These are phyloP conservation scores for Pulveroboletus sp. DNA, from an alignment of 768 basidiomycete species.

Conservation along the genomic window DNA sequence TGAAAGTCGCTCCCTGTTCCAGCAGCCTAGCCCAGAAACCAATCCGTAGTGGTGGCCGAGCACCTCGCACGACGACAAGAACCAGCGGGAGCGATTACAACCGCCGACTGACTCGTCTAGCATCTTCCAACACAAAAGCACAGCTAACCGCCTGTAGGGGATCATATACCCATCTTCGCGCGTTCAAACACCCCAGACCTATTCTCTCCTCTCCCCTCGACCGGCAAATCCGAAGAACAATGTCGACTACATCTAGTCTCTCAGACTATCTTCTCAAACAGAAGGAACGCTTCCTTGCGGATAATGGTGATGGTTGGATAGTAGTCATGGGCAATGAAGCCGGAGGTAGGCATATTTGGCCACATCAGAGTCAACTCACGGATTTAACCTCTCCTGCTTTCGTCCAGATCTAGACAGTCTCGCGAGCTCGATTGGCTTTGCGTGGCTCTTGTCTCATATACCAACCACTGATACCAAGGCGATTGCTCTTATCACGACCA, in stretches of 20 bases:
- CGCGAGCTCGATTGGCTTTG: slow-evolving; percentile 80
- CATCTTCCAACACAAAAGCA: background rate
- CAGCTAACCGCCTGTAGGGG: background rate
- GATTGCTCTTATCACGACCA: slow-evolving; percentile 70
- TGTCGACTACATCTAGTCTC: slow-evolving; percentile 26
- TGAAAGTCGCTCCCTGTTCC: background rate
- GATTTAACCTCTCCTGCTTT: background rate
- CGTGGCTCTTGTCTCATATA: slow-evolving; percentile 57
- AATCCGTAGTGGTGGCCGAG: background rate
- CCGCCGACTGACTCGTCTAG: background rate
- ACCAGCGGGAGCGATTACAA: background rate
- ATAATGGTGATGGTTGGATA: slow-evolving; percentile 64
- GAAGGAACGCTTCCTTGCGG: slow-evolving; percentile 59
- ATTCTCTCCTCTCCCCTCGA: background rate
- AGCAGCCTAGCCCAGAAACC: background rate
- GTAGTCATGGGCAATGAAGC: slow-evolving; percentile 96
- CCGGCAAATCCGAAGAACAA: slow-evolving; percentile 5
- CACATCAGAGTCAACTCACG: background rate
- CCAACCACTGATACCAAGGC: slow-evolving; percentile 37
- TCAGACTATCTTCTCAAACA: slow-evolving; percentile 40
- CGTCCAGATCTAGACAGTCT: slow-evolving; percentile 81
- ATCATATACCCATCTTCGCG: background rate
- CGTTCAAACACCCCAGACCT: background rate
- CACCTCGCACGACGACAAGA: background rate
- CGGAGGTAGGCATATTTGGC: slow-evolving; percentile 54